A percentile compares a stretch with the other conserved stretches of the same genome.
Conservation (phyloP, 352 stramenopile species). For the Blastocystis hominis region DNA sequence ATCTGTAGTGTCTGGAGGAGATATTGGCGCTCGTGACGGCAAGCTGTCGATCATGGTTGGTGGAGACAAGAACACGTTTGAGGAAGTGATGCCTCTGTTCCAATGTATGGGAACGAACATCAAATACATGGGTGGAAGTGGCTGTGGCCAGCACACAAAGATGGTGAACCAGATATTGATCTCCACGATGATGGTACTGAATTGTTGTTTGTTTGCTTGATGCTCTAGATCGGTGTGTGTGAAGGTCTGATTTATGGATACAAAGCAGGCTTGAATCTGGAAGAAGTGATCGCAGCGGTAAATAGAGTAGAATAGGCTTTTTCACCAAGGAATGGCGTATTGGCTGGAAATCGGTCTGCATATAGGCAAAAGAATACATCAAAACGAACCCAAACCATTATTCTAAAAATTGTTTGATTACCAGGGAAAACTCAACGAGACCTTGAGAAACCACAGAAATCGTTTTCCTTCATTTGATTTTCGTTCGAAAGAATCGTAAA, state of each 20-base stretch:
- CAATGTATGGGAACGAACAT: constrained; percentile 75
- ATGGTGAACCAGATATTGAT: constrained; percentile 76
- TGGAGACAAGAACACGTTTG: constrained; percentile 72
- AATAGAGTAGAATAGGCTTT: too few species aligned
- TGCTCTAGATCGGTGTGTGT: constrained; percentile 69
- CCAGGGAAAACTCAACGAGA: too few species aligned
- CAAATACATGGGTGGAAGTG: constrained; percentile 73
- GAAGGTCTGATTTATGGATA: constrained; percentile 78
- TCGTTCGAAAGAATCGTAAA: too few species aligned
- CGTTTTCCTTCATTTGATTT: too few species aligned
- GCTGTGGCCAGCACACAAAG: constrained; percentile 76
- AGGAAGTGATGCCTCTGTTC: constrained; percentile 73
- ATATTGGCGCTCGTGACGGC: constrained; percentile 74
- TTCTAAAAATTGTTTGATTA: too few species aligned
- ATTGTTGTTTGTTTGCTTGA: constrained; percentile 66
- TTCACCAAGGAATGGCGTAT: too few species aligned
- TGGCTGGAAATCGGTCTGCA: too few species aligned
- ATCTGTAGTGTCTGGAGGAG: constrained; percentile 70
- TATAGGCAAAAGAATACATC: too few species aligned
- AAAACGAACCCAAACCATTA: too few species aligned
- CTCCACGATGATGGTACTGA: constrained; percentile 61
- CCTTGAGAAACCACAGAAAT: too few species aligned
- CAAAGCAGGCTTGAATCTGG: constrained; percentile 73
- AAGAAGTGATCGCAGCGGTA: constrained; percentile 75
- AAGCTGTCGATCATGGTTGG: constrained; percentile 80